A percentile compares a stretch with the other conserved stretches of the same genome.
Conservation (phyloP, 768 basidiomycete species). For the Boletellus ananiceps region DNA sequence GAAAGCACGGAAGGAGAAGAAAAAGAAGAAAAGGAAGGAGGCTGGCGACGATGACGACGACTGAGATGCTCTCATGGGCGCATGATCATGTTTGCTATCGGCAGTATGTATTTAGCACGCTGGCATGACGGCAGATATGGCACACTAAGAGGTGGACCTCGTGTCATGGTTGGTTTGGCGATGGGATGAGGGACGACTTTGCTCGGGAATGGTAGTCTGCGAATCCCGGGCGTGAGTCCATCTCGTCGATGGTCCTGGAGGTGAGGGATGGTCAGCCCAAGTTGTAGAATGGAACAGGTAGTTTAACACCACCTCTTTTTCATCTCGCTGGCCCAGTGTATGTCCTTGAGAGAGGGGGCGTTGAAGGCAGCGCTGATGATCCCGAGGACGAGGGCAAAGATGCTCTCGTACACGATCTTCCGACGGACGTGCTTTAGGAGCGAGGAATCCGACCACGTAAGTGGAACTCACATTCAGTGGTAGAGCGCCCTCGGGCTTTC, state of each 20-base stretch:
- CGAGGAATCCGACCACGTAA: neutral
- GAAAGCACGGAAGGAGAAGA: slow-evolving; percentile 73
- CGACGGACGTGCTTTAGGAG: neutral
- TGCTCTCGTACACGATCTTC: slow-evolving; percentile 65
- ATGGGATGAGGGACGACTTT: slow-evolving; percentile 24
- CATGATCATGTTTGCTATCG: neutral
- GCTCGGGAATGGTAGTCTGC: slow-evolving; percentile 62
- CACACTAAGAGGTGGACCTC: neutral
- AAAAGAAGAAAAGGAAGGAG: slow-evolving; percentile 41
- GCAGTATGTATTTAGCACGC: slow-evolving; percentile 1
- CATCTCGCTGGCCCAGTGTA: slow-evolving; percentile 91
- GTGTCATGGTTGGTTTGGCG: slow-evolving; percentile 2
- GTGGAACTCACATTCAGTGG: slow-evolving; percentile 53
- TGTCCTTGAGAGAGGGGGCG: slow-evolving; percentile 67
- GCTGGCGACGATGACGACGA: slow-evolving; percentile 32
- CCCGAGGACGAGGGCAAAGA: slow-evolving; percentile 61
- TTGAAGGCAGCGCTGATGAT: slow-evolving; percentile 70
- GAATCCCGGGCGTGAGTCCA: slow-evolving; percentile 65
- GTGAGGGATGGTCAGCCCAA: neutral
- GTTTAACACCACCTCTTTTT: slow-evolving; percentile 54
- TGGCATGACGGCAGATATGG: slow-evolving; percentile 1
- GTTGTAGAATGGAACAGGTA: neutral
- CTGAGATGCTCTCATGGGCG: slow-evolving; percentile 10
- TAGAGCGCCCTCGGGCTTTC: slow-evolving; percentile 60
- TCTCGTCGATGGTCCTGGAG: slow-evolving; percentile 65